Base-by-base conservation (phyloP, 805 yeast genomes). In the Naumovozyma dairenensis region DNA sequence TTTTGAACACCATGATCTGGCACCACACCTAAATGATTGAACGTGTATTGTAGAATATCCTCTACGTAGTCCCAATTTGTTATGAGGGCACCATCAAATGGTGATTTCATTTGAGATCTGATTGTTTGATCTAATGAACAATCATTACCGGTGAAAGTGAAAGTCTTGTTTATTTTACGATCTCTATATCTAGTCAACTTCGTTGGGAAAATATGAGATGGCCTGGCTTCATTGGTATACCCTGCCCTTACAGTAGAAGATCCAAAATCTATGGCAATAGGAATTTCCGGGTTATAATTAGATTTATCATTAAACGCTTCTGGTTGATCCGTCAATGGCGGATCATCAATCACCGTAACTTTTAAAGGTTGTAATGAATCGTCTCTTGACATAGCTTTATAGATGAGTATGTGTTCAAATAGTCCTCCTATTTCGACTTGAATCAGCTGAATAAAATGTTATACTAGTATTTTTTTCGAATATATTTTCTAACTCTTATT, bases 21-120 rank as follows among this genome's bases (percentile, higher is more conserved):
- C 6, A 48, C 49, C 2, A 85, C 92, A 3, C 89, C 80, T 31
- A 89, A 50, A 54, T 84, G 93, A 39, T 74, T 71, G 52, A 92
- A 80, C 0, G 86, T 66, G 51, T 86, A 92, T 57, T 89, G 97
- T 32, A 92, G 53, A 33, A 89, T 71, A 37, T 68, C 71, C 53
- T 92, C 98, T 2, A 80, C 70, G 37, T 78, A 72, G 37, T 92
- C 97, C 97, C 97, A 93, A 55, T 87, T 93, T 17, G 93, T 78
- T 22, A 92, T 65, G 45, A 85, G 62, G 4, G 83, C 72, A 0
- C 94, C 95, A 55, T 92, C 98, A 51, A 72, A 89, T 0, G 96
- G 95, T 4, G 83, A 65, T 47, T 73, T 77, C 21, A 83, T 71
- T 34, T 78, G 77, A 13, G 82, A 67, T 41, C 77, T 71, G 29